phyloP scores from a whole-genome alignment of 805 yeast genomes.

The Metschnikowia similis region DNA sequence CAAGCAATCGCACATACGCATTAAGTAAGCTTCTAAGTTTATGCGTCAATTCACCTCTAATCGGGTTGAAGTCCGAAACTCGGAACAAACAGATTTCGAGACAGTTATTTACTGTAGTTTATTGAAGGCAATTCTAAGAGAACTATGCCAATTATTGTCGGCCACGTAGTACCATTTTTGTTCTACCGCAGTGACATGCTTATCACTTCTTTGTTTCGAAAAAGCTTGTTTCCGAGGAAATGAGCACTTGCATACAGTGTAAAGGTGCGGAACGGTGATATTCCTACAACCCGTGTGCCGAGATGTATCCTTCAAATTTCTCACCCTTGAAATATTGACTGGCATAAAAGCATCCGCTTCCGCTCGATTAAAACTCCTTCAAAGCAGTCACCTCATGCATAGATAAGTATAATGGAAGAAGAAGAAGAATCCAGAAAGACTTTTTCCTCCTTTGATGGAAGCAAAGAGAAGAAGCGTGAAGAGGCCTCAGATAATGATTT shows the following conservation, averaged over 20 bases:
- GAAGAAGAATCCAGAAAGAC: slow-evolving; percentile 4
- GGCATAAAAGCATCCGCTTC: neutral
- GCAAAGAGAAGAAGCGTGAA: slow-evolving; percentile 3
- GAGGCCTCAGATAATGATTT: neutral
- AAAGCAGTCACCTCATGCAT: neutral
- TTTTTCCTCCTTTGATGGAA: neutral
- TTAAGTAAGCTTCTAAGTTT: neutral
- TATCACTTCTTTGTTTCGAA: neutral
- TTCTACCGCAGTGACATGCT: neutral
- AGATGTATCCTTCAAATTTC: neutral
- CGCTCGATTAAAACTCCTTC: neutral
- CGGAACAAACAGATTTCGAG: neutral
- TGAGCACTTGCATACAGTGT: slow-evolving; percentile 1
- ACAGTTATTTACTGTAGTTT: neutral
- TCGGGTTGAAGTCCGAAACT: neutral
- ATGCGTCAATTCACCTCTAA: neutral
- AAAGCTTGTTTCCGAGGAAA: neutral
- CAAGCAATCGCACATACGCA: slow-evolving; percentile 1
- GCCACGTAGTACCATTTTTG: neutral
- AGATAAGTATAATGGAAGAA: slow-evolving; percentile 1
- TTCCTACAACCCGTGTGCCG: slow-evolving; percentile 2
- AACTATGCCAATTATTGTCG: too few relatives aligned
- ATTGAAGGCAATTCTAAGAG: too few relatives aligned
- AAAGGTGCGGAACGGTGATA: slow-evolving; percentile 2
- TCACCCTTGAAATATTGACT: neutral